Conservation (phyloP, 768 basidiomycete species). For the Suillus decipiens region DNA sequence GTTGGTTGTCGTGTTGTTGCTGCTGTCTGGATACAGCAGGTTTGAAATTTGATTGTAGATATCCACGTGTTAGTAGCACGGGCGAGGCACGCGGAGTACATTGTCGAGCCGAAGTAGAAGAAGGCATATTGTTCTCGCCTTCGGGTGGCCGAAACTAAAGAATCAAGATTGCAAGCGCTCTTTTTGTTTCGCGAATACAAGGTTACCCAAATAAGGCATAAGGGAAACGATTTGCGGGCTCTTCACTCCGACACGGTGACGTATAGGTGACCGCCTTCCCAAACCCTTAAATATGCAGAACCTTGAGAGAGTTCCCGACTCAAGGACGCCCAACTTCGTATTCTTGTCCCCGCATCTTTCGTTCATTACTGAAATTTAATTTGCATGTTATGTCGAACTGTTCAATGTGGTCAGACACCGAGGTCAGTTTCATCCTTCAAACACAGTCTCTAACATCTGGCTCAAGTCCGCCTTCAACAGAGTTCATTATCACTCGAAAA, state of each 20-base stretch:
- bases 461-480: constrained; percentile 21
- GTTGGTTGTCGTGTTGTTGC: too few species aligned
- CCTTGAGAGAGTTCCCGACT: constrained; percentile 9
- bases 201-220: constrained; percentile 33
- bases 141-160: constrained; percentile 4
- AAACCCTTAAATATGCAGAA: constrained; percentile 14
- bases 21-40: neutral
- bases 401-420: constrained; percentile 22
- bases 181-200: constrained; percentile 34
- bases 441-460: neutral
- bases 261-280: constrained; percentile 16
- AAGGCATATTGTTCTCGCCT: constrained; percentile 5
- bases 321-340: constrained; percentile 8
- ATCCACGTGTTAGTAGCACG: neutral
- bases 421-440: constrained; percentile 24
- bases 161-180: constrained; percentile 2
- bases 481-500: constrained; percentile 26
- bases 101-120: constrained; percentile 11
- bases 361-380: constrained; percentile 4
- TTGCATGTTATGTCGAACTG: constrained; percentile 23
- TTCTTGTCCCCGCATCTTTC: constrained; percentile 1
- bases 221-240: constrained; percentile 16
- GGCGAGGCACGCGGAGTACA: constrained; percentile 6
- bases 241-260: neutral
- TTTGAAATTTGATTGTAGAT: neutral